A percentile compares a stretch with the other conserved stretches of the same genome.
phyloP scores from a whole-genome alignment of 1,284 basidiomycete genomes.

The Taiwanofungus camphoratus region DNA sequence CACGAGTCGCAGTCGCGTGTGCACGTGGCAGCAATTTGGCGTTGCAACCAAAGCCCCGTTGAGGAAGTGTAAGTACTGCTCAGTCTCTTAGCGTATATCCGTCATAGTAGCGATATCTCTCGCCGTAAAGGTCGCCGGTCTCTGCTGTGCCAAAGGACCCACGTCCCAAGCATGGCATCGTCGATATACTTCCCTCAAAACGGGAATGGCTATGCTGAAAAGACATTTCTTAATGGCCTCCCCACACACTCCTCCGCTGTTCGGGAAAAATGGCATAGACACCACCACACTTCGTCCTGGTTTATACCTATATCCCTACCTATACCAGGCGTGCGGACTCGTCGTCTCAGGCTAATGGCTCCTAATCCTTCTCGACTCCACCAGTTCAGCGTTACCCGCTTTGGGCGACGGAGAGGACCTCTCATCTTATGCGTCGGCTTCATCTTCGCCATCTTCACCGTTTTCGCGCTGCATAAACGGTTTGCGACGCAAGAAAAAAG shows the following conservation, averaged over 20 bases:
- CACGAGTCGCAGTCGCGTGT: not conserved
- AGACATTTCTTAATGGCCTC: conserved; percentile 42
- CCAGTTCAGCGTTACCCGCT: conserved; percentile 49
- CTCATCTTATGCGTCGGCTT: conserved; percentile 44
- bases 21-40: conserved; percentile 6
- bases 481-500: conserved; percentile 52
- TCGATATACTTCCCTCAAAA: conserved; percentile 43
- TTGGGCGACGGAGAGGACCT: conserved; percentile 52
- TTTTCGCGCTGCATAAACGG: conserved; percentile 54
- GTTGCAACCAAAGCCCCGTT: conserved; percentile 9
- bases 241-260: conserved; percentile 58
- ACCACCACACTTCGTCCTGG: conserved; percentile 46
- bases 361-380: conserved; percentile 63
- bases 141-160: conserved; percentile 6
- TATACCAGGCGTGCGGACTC: conserved; percentile 53
- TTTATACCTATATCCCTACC: conserved; percentile 52
- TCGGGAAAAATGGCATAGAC: conserved; percentile 60
- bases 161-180: conserved; percentile 35
- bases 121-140: conserved; percentile 11
- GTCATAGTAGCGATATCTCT: conserved; percentile 11
- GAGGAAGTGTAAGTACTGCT: not conserved
- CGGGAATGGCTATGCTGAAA: conserved; percentile 42
- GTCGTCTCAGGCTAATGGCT: conserved; percentile 46
- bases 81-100: conserved; percentile 21
- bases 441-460: conserved; percentile 42